Base-by-base conservation (phyloP, 129 eudicot species). In the Silybum marianum region DNA sequence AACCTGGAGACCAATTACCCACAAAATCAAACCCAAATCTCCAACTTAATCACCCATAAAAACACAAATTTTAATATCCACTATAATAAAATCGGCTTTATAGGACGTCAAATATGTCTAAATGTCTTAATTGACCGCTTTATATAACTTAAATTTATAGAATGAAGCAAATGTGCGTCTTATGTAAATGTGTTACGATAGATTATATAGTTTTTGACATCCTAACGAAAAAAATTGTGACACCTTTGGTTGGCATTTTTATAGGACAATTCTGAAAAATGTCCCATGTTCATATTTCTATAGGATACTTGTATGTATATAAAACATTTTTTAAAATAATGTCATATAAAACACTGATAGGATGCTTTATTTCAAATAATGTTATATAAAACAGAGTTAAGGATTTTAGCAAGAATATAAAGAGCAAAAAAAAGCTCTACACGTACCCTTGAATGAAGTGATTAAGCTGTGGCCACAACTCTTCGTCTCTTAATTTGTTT, bases 391-490 rank as follows among this genome's bases (percentile, higher is more conserved):
- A 28, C 30, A 28, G 30, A 28, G 30, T 28, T 28, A 28, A 7
- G 10, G 10, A n/a, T 0, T n/a, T 58, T 58, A 58, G 23, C 10
- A 58, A 6, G 66, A 58, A 58, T n/a, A 58, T 18, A 48, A 48
- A 48, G 60, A 13, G 60, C 60, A 48, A 58, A 24, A 19, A 11
- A 23, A 72, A 51, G 36, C n/a, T 34, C n/a, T 1, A 82, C 71
- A 84, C 89, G 11, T 91, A 96, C 99, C 97, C 99, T 72, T 93
- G 93, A 80, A 96, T 91, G 85, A 93, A 87, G 75, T 86, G 92
- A 74, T 84, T 88, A 39, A 93, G 87, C 75, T 91, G 97, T 1
- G 97, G 99, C 99, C 99, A 96, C 87, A 96, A 88, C 78, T 96
- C 99, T 48, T 90, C 95, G 58, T 96, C 98, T 77, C 99, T 87